Base-by-base conservation (phyloP, 2,329 filamentous ascomycete species). In the Raffaelea deltoideospora region DNA sequence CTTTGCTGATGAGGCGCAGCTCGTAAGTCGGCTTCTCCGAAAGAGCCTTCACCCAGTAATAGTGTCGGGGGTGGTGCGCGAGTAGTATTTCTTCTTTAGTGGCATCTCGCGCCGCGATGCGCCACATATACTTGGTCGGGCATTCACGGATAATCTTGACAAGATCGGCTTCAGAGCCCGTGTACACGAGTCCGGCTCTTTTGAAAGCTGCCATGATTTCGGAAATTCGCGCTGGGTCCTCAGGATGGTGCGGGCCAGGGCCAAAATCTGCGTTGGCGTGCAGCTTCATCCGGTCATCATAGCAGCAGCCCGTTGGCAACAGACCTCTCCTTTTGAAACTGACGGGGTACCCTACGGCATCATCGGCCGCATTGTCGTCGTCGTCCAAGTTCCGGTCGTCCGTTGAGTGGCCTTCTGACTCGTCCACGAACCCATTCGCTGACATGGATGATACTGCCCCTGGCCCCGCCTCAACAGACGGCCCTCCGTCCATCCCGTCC, bases 211-310 rank as follows among this genome's bases (percentile, higher is more conserved):
- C 79, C 67, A 90, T 94, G 47, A 98, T 98, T 49, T 83, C 79
- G 48, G 87, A 83, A 41, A 98, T 95, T 13, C 90, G 76, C 21
- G 85, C 69, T 1, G 90, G 90, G 49, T 98, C 90, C 56, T 98
- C 90, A 0, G 90, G 90, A 50, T 98, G 90, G 35, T 92, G 79
- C 18, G 88, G 79, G 33, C 76, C 71, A 2, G 69, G 67, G 15
- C 70, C 73, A 50, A 75, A 79, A 53, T 84, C 77, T 14, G 83
- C 76, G 52, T 95, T 93, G 37, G 86, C 82, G 54, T 98, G 90
- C 42, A 92, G 80, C 42, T 90, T 85, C 90, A 98, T 98, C 23
- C 88, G 76, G 39, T 84, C 77, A 59, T 98, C 90, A 53, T 96
- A 98, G 46, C 83, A 88, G 42, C 80, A 75, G 4, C 83, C 83